Conservation (phyloP, 345 rosid species). For the Triadica sebifera region DNA sequence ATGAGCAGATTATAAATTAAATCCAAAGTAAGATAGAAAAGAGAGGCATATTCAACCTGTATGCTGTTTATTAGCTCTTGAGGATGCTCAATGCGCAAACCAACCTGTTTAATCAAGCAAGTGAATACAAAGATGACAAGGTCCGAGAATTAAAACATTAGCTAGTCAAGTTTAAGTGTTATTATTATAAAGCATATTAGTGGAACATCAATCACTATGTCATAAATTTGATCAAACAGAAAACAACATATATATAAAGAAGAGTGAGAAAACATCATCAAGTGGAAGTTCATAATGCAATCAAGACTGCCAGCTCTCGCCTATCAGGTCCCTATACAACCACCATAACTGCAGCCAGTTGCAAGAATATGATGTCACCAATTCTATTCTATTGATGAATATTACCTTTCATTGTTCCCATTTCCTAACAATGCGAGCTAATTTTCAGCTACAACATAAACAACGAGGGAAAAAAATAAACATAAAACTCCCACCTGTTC, state of each 20-base stretch:
- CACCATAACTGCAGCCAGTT: neutral
- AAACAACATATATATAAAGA: neutral
- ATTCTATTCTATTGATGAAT: no score
- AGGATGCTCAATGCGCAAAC: constrained; percentile 95
- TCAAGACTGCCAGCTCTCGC: neutral
- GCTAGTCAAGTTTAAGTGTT: neutral
- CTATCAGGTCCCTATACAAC: neutral
- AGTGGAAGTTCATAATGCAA: neutral
- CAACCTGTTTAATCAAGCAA: constrained; percentile 58
- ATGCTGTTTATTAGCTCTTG: constrained; percentile 85
- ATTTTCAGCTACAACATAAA: neutral
- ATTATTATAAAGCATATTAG: neutral
- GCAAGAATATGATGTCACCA: neutral
- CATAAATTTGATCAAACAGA: neutral
- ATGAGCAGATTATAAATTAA: neutral
- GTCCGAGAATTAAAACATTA: neutral
- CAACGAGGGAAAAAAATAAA: neutral
- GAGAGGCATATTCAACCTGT: constrained; percentile 48
- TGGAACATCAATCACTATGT: neutral
- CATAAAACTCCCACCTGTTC: neutral
- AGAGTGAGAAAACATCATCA: neutral
- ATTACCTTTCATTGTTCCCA: neutral
- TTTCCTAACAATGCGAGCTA: neutral
- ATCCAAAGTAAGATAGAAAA: neutral
- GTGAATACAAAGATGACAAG: constrained; percentile 11